Conservation (phyloP, 345 rosid species). For the Rhodamnia rubescens region DNA sequence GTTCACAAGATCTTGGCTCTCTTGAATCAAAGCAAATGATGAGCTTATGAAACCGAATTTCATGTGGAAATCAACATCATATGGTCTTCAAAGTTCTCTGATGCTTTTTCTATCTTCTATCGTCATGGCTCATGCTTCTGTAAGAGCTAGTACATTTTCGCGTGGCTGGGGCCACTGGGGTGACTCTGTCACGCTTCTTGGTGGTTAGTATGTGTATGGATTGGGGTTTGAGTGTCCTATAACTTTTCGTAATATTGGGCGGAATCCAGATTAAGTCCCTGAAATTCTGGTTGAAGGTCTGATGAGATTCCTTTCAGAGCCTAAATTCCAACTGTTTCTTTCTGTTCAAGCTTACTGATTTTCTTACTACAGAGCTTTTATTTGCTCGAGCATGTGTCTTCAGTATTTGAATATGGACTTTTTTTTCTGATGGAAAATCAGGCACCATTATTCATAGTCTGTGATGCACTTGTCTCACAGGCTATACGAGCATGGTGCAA, state of each 20-base stretch:
- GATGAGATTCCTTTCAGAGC: background rate
- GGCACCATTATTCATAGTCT: slow-evolving; percentile 2
- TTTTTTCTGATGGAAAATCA: background rate
- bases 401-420: background rate
- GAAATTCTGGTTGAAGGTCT: background rate
- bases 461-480: background rate
- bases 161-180: background rate
- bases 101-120: background rate
- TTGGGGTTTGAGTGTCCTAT: background rate
- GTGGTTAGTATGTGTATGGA: background rate
- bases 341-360: background rate
- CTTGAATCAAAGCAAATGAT: background rate
- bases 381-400: background rate
- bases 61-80: background rate
- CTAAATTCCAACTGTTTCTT: background rate
- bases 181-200: background rate
- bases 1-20: background rate
- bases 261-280: background rate
- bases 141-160: background rate
- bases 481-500: slow-evolving; percentile 10
- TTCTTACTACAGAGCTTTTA: background rate
- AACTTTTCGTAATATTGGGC: background rate
- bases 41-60: background rate
- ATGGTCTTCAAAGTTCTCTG: background rate
- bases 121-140: background rate